Conservation (phyloP, 2,329 filamentous ascomycete genomes). For the Aciculosporium take region DNA sequence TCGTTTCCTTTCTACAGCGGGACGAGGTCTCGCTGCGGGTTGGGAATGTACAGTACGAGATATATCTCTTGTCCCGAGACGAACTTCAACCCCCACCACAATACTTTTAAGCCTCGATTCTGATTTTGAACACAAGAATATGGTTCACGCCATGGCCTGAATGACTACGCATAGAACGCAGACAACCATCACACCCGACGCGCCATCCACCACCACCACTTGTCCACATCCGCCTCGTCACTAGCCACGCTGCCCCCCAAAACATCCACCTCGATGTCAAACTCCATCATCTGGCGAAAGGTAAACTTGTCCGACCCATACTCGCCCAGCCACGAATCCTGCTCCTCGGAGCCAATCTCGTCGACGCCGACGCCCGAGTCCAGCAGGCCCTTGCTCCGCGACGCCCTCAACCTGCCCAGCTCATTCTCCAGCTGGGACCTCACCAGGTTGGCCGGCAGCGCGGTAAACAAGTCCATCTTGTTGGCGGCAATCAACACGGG, state of each 20-base stretch:
- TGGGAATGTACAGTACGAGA: conserved; percentile 7
- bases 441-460: conserved; percentile 65
- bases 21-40: no score
- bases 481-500: conserved; percentile 81
- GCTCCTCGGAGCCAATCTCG: conserved; percentile 49
- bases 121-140: no score
- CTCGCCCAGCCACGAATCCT: conserved; percentile 73
- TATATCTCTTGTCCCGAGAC: no score
- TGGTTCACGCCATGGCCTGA: no score
- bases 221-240: conserved; percentile 56
- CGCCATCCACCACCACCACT: conserved; percentile 87
- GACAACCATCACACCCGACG: conserved; percentile 51
- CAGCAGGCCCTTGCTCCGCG: conserved; percentile 65
- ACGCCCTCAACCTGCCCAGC: conserved; percentile 61
- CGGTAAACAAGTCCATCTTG: conserved; percentile 91
- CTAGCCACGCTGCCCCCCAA: conserved; percentile 56
- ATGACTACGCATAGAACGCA: no score
- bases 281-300: conserved; percentile 72
- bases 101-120: no score
- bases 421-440: conserved; percentile 64
- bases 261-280: conserved; percentile 65
- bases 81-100: no score
- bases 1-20: no score
- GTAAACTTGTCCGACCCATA: conserved; percentile 64
- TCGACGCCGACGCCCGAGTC: conserved; percentile 64